phyloP scores from a whole-genome alignment of 2,329 filamentous ascomycete species.

The Rosellinia necatrix region DNA sequence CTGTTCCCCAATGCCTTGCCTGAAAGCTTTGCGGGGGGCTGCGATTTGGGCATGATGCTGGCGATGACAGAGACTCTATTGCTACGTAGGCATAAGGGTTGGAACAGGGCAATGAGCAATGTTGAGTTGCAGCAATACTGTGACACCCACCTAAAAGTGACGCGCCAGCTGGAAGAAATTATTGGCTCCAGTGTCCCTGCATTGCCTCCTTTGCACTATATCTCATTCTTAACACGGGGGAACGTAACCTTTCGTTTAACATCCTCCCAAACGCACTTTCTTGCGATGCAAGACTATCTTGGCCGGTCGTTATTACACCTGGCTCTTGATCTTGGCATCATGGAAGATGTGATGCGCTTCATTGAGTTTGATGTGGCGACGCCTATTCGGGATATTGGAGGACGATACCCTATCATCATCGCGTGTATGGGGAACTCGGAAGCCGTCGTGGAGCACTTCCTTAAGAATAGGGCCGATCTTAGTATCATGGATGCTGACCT shows the following conservation, averaged over 20 bases:
- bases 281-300: background rate
- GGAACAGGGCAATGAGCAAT: background rate
- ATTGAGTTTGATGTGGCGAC: background rate
- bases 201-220: background rate
- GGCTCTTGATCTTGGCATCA: constrained; percentile 2
- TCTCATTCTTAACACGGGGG: background rate
- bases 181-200: background rate
- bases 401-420: constrained; percentile 9
- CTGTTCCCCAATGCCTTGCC: too few relatives aligned
- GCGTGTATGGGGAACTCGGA: background rate
- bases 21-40: background rate
- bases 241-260: background rate
- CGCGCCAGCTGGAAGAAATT: background rate
- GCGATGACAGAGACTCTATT: constrained; percentile 5
- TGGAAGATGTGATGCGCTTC: background rate
- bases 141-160: background rate
- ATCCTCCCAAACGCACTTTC: background rate
- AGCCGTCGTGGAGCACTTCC: background rate
- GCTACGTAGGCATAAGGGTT: background rate
- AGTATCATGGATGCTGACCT: background rate
- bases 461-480: background rate
- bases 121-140: background rate
- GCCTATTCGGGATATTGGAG: background rate
- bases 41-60: constrained; percentile 6
- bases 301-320: constrained; percentile 13